A percentile compares a stretch with the other conserved stretches of the same genome.
Evolutionary conservation across 805 yeast genomes (phyloP).

Genomic region (Helenozyma rhizophorensis): DNA sequence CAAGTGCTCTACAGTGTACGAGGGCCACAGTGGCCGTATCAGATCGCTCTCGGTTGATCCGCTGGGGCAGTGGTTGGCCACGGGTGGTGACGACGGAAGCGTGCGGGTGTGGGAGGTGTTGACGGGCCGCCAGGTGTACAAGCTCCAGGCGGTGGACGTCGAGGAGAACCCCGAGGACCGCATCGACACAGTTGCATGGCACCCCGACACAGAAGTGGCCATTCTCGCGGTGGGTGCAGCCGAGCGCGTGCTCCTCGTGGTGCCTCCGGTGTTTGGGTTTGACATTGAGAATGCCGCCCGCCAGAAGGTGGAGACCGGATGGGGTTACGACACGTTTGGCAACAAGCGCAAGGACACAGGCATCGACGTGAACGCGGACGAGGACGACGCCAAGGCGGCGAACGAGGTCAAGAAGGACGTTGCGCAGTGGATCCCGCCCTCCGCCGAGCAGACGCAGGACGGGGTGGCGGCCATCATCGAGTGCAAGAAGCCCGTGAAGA

Average conservation of each 20-base stretch:
- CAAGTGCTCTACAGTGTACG: conserved; percentile 74
- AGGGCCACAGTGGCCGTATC: conserved; percentile 80
- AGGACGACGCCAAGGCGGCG: conserved; percentile 21
- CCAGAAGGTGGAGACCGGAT: conserved; percentile 80
- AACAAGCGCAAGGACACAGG: conserved; percentile 41
- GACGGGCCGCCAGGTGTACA: conserved; percentile 90
- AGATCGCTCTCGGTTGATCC: conserved; percentile 85
- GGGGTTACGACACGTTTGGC: conserved; percentile 75
- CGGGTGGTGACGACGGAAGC: conserved; percentile 96
- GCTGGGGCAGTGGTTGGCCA: conserved; percentile 90
- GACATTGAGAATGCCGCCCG: conserved; percentile 80
- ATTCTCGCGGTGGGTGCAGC: conserved; percentile 82
- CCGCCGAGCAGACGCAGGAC: conserved; percentile 48
- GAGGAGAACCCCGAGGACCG: conserved; percentile 65
- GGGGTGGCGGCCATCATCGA: conserved; percentile 76
- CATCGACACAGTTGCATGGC: conserved; percentile 83
- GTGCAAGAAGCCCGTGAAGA: conserved; percentile 64
- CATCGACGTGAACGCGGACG: conserved; percentile 33
- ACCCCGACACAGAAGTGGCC: conserved; percentile 73
- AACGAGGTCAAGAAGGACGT: conserved; percentile 42
- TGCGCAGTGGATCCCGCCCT: conserved; percentile 83
- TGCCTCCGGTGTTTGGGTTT: conserved; percentile 89
- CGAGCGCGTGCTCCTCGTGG: conserved; percentile 68
- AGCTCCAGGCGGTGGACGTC: conserved; percentile 47
- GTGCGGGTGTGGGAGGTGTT: conserved; percentile 95